Base-by-base conservation (phyloP, 495 filamentous ascomycete species). In the Tuber aestivum region DNA sequence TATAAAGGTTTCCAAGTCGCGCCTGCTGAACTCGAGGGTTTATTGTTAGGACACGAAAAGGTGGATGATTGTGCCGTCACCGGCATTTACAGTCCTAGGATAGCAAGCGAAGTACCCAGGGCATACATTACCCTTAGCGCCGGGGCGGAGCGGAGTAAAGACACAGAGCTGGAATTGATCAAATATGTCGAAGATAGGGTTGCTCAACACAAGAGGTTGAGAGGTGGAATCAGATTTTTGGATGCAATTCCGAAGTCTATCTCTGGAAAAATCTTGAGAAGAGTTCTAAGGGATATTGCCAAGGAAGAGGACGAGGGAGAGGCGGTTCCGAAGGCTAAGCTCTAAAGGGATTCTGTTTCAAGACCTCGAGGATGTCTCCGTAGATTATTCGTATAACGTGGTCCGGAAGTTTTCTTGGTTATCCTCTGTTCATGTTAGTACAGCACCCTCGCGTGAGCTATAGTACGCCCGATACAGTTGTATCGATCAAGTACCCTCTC, bases 1-100 rank as follows among this genome's bases (percentile, higher is more conserved):
- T 95, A 95, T 83, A 90, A 93, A 78, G 94, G 93, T 20, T 94
- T 95, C 86, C 94, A 95, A 81, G 93, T 97, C 6, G 87, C 94
- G 1, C 94, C 94, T 1, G 93, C 94, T 5, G 94, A 97, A 83
- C 86, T 97, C 8, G 94, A 97, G 79, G 92, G 91, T n/a, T 78
- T 93, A 20, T 85, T 97, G 20, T 83, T 92, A 1, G 86, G 88
- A 23, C 93, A 95, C 83, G 85, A 87, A 38, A 87, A 90, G n/a
- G 86, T 98, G 45, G 88, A 90, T 32, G 95, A 98, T 82, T 92
- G 90, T 1, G 94, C 93, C 23, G 94, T 98, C 3, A 90, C 95
- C 71, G 93, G 94, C 0, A 85, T 97, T n/a, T 88, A 93, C 75
- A 88, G 91, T 81, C 85, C 89, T 20, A 86, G 86, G 1, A 87